Evolutionary conservation across 2,329 filamentous ascomycete species (phyloP), one percentile per base, ranked within the genome.

Genomic region (Fusarium lateritium): DNA sequence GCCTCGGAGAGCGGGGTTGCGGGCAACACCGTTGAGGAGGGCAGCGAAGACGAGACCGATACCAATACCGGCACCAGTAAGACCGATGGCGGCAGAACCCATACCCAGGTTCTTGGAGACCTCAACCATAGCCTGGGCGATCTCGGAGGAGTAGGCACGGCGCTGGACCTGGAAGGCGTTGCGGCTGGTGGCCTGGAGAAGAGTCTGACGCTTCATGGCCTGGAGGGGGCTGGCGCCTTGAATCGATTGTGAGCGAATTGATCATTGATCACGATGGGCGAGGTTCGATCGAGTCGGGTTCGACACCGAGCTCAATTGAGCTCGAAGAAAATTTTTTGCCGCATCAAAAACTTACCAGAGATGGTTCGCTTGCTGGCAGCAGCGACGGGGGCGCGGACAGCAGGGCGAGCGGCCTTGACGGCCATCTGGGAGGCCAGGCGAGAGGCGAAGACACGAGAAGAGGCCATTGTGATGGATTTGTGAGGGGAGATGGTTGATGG

Each of bases 1-100:
- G 83, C 93, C 93, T 87, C 93, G 92, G 86, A 97, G 92, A 81
- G 92, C 92, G 80, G 93, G 93, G 92, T 97, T 97, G 87, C 93
- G 93, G 87, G 93, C 92, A 83, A 96, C 93, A 86, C 90, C 90
- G 85, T 92, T 91, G 81, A 97, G 88, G 82, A 97, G 92, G 79
- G 92, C 91, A 81, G 92, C 93, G 90, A 97, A 97, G 82, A 97
- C 93, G 81, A 95, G 90, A 88, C 93, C 93, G 85, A 96, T 97
- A 93, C 93, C 93, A 84, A 96, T 93, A 94, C 93, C 92, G 81
- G 92, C 92, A 91, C 92, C 92, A 81, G 92, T 93, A 80, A 97
- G 92, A 92, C 93, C 93, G 81, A 97, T 94, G 86, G 93, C 93
- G 80, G 93, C 93, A 77, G 90, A 87, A 84, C 92, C 92, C 92